Conservation (phyloP, 1,139 yeast species). For the Maudiozyma humilis region DNA sequence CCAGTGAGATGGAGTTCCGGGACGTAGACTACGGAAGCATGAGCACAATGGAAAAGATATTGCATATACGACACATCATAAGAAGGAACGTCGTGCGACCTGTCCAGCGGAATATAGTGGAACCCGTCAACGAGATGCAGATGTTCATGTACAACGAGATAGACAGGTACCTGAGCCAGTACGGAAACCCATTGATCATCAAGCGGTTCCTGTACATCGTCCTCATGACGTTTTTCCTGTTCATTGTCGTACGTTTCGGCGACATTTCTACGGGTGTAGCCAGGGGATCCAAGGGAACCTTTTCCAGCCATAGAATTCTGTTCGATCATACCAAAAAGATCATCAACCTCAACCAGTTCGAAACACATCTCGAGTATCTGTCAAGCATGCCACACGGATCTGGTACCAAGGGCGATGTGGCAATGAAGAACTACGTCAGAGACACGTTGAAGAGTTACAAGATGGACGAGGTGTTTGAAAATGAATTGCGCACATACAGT, state of each 20-base stretch:
- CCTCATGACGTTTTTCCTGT: slow-evolving; percentile 49
- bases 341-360: slow-evolving; percentile 52
- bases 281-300: slow-evolving; percentile 47
- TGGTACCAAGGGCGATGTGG: slow-evolving; percentile 78
- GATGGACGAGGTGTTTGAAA: slow-evolving; percentile 42
- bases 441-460: slow-evolving; percentile 52
- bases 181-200: slow-evolving; percentile 82
- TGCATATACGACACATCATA: slow-evolving; percentile 11
- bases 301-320: slow-evolving; percentile 51
- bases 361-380: slow-evolving; percentile 64
- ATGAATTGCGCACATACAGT: slow-evolving; percentile 45
- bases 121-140: slow-evolving; percentile 24
- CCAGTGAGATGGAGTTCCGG: slow-evolving; percentile 10
- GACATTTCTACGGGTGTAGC: slow-evolving; percentile 41
- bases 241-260: slow-evolving; percentile 46
- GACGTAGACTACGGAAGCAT: background rate
- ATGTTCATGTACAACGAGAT: slow-evolving; percentile 35
- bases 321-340: slow-evolving; percentile 41
- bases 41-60: slow-evolving; percentile 7
- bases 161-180: slow-evolving; percentile 50
- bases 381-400: slow-evolving; percentile 80
- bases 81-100: slow-evolving; percentile 18
- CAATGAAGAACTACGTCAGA: slow-evolving; percentile 58
- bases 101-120: slow-evolving; percentile 18
- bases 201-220: slow-evolving; percentile 67